Base-by-base conservation (phyloP, 495 filamentous ascomycete species). In the Durotheca rogersii region DNA sequence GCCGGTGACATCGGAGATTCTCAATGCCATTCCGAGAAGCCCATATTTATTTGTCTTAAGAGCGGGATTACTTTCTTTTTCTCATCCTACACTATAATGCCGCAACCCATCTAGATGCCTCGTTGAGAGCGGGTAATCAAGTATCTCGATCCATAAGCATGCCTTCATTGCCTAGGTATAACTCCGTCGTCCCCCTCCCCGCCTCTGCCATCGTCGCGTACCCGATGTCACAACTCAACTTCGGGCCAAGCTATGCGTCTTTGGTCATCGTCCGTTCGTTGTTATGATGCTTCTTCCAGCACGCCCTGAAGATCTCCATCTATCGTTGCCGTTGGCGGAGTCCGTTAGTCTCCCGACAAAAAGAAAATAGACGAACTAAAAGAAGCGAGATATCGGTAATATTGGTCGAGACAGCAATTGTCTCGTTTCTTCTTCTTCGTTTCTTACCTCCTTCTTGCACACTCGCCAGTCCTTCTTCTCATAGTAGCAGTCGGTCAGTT, bases 401-500 rank as follows among this genome's bases (percentile, higher is more conserved):
- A n/a, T n/a, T n/a, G n/a, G n/a, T n/a, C n/a, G n/a, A n/a, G n/a
- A n/a, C n/a, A n/a, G n/a, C n/a, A n/a, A n/a, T n/a, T n/a, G n/a
- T n/a, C n/a, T n/a, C n/a, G n/a, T n/a, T n/a, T n/a, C n/a, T 27
- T 27, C 9, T 4, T 27, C 23, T 4, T 27, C 14, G 35, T 56
- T 42, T 44, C 89, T 76, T 69, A 94, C 93, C 82, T 95, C 92
- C 45, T 84, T 74, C 64, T 86, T 89, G 69, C 93, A 98, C 47
- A 77, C 72, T 58, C 93, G 78, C 93, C 93, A 98, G 67, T 98
- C 93, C 68, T 90, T 96, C 77, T 92, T 96, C 14, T 90, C 87
- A 67, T 81, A 96, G 65, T 91, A 96, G 68, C 93, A 98, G 68
- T 96, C 87, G 39, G 88, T 96, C 85, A 98, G 75, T 60, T 82